Conservation (phyloP, 2,329 filamentous ascomycete genomes). For the Fusarium papillatum region DNA sequence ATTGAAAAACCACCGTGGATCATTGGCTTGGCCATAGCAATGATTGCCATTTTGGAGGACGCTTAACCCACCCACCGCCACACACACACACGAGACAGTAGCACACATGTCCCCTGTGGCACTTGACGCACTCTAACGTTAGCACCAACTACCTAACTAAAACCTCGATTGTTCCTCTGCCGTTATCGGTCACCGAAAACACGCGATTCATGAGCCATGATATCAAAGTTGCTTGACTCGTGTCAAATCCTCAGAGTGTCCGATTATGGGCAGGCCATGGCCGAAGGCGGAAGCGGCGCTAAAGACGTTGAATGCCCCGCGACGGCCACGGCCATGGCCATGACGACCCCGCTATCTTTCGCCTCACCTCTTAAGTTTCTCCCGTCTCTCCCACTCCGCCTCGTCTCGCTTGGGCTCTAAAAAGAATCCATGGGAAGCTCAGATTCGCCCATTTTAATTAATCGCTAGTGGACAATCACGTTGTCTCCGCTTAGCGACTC, state of each 20-base stretch:
- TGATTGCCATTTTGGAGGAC: not conserved
- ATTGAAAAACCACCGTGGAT: not conserved
- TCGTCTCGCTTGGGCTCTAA: conserved; percentile 28
- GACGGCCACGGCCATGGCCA: conserved; percentile 20
- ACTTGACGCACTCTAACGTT: not conserved
- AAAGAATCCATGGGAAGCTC: conserved; percentile 26
- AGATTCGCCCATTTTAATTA: conserved; percentile 25
- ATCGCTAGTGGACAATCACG: conserved; percentile 27
- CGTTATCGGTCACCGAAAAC: not conserved
- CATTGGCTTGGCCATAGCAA: not conserved
- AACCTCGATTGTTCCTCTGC: not conserved
- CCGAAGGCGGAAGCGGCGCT: conserved; percentile 32
- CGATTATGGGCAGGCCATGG: conserved; percentile 1
- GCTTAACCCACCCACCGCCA: not conserved
- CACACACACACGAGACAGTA: not conserved
- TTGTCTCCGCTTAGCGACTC: conserved; percentile 12
- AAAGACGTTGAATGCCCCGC: conserved; percentile 28
- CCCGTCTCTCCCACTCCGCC: conserved; percentile 15
- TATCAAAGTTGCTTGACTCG: conserved; percentile 30
- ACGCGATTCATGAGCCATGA: conserved; percentile 29
- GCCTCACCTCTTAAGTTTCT: conserved; percentile 1
- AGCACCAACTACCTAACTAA: not conserved
- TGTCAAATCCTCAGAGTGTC: not conserved
- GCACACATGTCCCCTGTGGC: not conserved
- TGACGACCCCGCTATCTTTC: conserved; percentile 31